A percentile compares a stretch with the other conserved stretches of the same genome.
These are phyloP conservation scores for Meripilus lineatus DNA, from an alignment of 1,284 basidiomycete genomes.

Conservation along the genomic window DNA sequence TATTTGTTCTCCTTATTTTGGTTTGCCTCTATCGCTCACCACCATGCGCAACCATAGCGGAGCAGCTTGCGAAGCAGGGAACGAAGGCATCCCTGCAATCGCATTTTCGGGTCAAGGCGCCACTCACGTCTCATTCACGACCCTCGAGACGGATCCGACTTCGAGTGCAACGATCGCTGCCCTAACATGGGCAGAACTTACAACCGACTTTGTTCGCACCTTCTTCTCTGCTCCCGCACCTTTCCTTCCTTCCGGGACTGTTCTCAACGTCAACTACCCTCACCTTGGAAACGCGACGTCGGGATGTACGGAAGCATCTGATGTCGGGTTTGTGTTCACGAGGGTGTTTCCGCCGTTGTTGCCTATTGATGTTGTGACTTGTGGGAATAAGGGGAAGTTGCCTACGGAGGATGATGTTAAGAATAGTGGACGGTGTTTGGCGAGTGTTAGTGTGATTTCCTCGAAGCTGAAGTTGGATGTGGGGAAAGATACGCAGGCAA, in stretches of 20 bases:
- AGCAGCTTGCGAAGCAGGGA: neutral
- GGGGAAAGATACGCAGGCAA: slow-evolving; percentile 33
- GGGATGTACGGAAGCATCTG: slow-evolving; percentile 31
- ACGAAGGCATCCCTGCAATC: neutral
- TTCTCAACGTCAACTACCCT: slow-evolving; percentile 4
- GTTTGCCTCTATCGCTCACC: neutral
- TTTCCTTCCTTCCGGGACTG: neutral
- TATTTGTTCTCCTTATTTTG: neutral
- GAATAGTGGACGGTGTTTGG: slow-evolving; percentile 32
- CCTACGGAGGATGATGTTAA: slow-evolving; percentile 37
- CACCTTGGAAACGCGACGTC: slow-evolving; percentile 13
- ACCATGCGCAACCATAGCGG: neutral
- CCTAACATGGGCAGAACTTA: neutral
- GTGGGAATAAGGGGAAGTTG: slow-evolving; percentile 32
- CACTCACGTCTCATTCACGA: slow-evolving; percentile 2
- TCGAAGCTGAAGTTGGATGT: slow-evolving; percentile 39
- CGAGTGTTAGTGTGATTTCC: slow-evolving; percentile 42
- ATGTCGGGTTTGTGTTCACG: slow-evolving; percentile 42
- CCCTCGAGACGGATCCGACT: slow-evolving; percentile 1
- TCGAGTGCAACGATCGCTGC: neutral
- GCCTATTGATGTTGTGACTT: slow-evolving; percentile 36
- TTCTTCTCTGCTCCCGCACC: neutral
- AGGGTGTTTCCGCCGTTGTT: slow-evolving; percentile 29
- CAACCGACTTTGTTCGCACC: neutral
- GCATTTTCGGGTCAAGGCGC: slow-evolving; percentile 2